Base-by-base conservation (phyloP, 1,284 basidiomycete species). In the Naganishia sp. region DNA sequence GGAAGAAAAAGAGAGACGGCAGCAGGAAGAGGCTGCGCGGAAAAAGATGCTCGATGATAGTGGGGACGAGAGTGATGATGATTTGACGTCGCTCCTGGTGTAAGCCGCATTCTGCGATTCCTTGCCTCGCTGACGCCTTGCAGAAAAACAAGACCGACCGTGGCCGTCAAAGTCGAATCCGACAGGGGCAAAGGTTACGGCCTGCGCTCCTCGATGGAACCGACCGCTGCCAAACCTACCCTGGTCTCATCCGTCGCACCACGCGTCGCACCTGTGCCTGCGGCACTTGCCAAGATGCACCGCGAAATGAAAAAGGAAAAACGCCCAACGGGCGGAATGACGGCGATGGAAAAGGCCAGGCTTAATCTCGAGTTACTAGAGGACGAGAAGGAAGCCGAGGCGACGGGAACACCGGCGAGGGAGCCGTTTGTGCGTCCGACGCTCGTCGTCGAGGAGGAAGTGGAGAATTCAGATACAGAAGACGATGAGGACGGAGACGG, bases 291-390 rank as follows among this genome's bases (percentile, higher is more conserved):
- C n/a, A 50, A 61, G 16, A 43, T 61, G 21, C 45, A 36, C 21
- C 59, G 59, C 28, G 59, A 61, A 2, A n/a, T 61, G 23, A 50
- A 52, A n/a, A 61, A 61, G 48, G 59, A 61, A 10, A 61, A 61
- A 33, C 36, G 39, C 10, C 7, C 13, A 13, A 59, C 46, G 31
- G 18, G 21, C 18, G 59, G 59, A 13, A 52, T 61, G 59, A 61
- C 33, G 18, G 48, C 48, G 6, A 13, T 61, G 48, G 48, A 61
- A 43, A 21, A 43, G 21, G 59, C 59, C 18, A 18, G 25, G 25
- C 25, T 28, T 46, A 61, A 39, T 18, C 39, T 61, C 11, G 48
- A 43, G 23, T 48, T 25, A 3, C 25, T 52, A 13, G 36, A 61
- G 23, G 59, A 61, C n/a, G 59, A 61, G 11, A 36, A 61, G 31